Evolutionary conservation across 148 eudicot genomes (phyloP).

Genomic region (Rhododendron ovatum): DNA sequence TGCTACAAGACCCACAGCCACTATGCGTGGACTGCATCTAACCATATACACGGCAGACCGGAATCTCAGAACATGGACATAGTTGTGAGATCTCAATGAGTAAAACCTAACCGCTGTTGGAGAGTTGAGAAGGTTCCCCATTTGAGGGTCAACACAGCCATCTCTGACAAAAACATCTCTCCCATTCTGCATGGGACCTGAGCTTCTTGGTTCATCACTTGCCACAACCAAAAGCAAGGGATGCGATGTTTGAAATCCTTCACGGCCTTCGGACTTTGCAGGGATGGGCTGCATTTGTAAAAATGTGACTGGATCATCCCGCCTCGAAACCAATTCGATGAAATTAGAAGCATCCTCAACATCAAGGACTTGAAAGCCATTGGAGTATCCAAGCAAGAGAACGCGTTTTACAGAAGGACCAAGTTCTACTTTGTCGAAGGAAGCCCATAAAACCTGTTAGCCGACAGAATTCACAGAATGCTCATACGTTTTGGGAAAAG

Average conservation of each 20-base stretch:
- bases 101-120: constrained; percentile 94
- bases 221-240: constrained; percentile 92
- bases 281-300: constrained; percentile 87
- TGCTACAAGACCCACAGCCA: constrained; percentile 89
- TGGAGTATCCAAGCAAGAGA: constrained; percentile 81
- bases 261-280: constrained; percentile 38
- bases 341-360: constrained; percentile 85
- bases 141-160: constrained; percentile 51
- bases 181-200: constrained; percentile 42
- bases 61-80: constrained; percentile 79
- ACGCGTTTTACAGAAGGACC: constrained; percentile 52
- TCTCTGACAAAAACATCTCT: constrained; percentile 50
- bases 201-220: constrained; percentile 61
- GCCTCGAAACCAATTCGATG: constrained; percentile 80
- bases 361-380: constrained; percentile 94
- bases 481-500: not conserved
- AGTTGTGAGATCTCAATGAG: constrained; percentile 75
- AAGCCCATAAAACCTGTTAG: constrained; percentile 87
- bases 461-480: constrained; percentile 6
- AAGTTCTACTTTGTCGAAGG: constrained; percentile 86
- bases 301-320: constrained; percentile 89
- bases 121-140: constrained; percentile 40
- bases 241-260: constrained; percentile 61
- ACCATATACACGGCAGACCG: constrained; percentile 78
- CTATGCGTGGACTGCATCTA: constrained; percentile 85